Evolutionary conservation across 2,329 filamentous ascomycete genomes (phyloP).

Genomic region (Apiospora rasikravindrae): DNA sequence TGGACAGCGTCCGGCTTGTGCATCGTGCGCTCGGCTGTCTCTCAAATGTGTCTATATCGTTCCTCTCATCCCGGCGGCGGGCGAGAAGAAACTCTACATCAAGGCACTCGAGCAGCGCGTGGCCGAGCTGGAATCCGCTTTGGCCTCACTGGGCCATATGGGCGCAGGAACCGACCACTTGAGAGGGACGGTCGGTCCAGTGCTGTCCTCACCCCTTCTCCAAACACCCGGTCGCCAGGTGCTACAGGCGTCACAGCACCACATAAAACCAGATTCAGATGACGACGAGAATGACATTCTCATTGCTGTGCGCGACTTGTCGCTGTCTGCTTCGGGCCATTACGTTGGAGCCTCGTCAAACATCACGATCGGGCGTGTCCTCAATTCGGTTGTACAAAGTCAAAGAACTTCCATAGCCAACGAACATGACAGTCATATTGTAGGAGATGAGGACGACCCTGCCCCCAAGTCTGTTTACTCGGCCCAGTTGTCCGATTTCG

Average conservation of each 20-base stretch:
- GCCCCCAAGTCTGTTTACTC: constrained; percentile 38
- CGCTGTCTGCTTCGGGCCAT: constrained; percentile 37
- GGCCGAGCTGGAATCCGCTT: constrained; percentile 34
- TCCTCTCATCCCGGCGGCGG: constrained; percentile 37
- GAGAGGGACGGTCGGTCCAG: constrained; percentile 25
- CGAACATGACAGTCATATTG: constrained; percentile 10
- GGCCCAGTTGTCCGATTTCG: constrained; percentile 30
- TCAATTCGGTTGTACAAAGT: constrained; percentile 38
- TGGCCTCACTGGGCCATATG: constrained; percentile 33
- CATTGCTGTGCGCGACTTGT: constrained; percentile 36
- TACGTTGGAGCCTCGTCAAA: constrained; percentile 37
- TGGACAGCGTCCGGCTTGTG: constrained; percentile 36
- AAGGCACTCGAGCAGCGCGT: constrained; percentile 37
- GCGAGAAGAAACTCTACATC: constrained; percentile 38
- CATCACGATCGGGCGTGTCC: constrained; percentile 39
- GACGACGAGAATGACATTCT: constrained; percentile 38
- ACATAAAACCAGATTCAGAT: constrained; percentile 26
- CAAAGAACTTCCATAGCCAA: constrained; percentile 27
- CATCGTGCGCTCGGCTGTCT: constrained; percentile 35
- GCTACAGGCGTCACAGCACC: constrained; percentile 24
- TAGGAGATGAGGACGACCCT: constrained; percentile 31
- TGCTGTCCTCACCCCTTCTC: constrained; percentile 27
- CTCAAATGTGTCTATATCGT: constrained; percentile 40
- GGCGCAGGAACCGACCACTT: constrained; percentile 31
- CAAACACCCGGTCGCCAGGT: constrained; percentile 19